phyloP scores from a whole-genome alignment of 257 asterid genomes.

The Nicotiana attenuata region DNA sequence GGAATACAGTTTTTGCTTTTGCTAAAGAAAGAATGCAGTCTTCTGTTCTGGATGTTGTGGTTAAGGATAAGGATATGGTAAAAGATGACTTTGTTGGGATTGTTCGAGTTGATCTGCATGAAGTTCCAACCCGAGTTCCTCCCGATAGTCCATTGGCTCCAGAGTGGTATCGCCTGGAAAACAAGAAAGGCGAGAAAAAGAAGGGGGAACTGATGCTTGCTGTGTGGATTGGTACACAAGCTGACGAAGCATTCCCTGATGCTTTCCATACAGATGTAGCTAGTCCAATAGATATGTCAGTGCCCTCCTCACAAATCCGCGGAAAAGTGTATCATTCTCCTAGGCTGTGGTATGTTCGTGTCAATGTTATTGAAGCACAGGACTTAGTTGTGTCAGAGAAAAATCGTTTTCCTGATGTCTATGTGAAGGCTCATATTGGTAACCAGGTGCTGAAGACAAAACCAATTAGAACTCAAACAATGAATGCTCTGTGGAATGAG shows the following conservation, averaged over 20 bases:
- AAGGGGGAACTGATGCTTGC: slow-evolving; percentile 85
- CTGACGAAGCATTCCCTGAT: slow-evolving; percentile 93
- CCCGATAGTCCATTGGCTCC: slow-evolving; percentile 99
- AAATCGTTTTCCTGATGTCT: slow-evolving; percentile 50
- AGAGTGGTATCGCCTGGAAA: slow-evolving; percentile 77
- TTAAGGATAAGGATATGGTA: slow-evolving; percentile 68
- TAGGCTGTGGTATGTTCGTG: slow-evolving; percentile 79
- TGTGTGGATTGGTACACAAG: slow-evolving; percentile 95
- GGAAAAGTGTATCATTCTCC: slow-evolving; percentile 89
- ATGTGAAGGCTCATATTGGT: slow-evolving; percentile 72
- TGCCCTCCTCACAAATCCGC: slow-evolving; percentile 49
- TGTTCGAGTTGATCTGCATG: slow-evolving; percentile 56
- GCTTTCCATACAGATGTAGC: slow-evolving; percentile 90
- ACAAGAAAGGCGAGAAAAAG: slow-evolving; percentile 59
- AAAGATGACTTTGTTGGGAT: slow-evolving; percentile 77
- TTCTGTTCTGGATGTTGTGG: slow-evolving; percentile 53
- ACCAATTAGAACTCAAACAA: slow-evolving; percentile 44
- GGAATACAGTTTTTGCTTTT: slow-evolving; percentile 83
- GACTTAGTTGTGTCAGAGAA: slow-evolving; percentile 60
- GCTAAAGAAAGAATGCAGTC: slow-evolving; percentile 74
- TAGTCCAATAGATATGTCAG: slow-evolving; percentile 36
- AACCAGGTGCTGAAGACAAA: slow-evolving; percentile 64
- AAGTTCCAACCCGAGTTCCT: slow-evolving; percentile 78
- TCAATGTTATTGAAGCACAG: slow-evolving; percentile 79
- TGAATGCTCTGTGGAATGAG: slow-evolving; percentile 70